Evolutionary conservation across 371 early-diverging fungal species (phyloP), one percentile per base, ranked within the genome.

Genomic region (Mucor sp.): DNA sequence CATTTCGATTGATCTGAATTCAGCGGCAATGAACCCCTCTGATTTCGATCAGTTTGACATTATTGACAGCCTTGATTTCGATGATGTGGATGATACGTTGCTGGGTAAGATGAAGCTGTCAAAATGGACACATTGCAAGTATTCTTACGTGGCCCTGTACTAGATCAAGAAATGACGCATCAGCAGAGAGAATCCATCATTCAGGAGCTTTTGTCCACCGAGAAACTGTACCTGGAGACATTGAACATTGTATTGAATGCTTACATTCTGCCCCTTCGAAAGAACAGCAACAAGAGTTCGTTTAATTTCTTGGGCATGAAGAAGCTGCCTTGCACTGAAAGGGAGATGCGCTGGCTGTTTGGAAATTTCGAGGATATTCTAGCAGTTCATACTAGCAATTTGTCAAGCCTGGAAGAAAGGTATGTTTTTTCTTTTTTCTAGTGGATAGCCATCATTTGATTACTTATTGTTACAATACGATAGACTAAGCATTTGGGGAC

Each of bases 401-500:
- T 83, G 14, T 43, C 53, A 9, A 60, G 53, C 9, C 50, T 83
- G 5, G 68, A 78, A 15, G 71, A 77, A 65, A 71, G 84, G 84
- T 83, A 74, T 67, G n/a, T n/a, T n/a, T n/a, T n/a, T n/a, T n/a
- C n/a, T n/a, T n/a, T n/a, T n/a, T n/a, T n/a, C n/a, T n/a, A n/a
- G n/a, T n/a, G 37, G 4, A 63, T 15, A 41, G 35, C 28, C 41
- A 27, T 33, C 7, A 19, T n/a, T 44, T 44, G 23, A 19, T 50
- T 56, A 50, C n/a, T 32, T 55, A 39, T 69, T 44, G 27, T 58
- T 28, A 35, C 14, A 32, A 1, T 37, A 21, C 48, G 30, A 55
- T 61, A 82, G 82, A 3, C 65, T 82, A 25, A 69, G 65, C 41
- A 79, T 81, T 63, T 83, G 79, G 80, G 84, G 84, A n/a, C 84